phyloP scores from a whole-genome alignment of 2,329 filamentous ascomycete genomes.

The Madurella fahalii region DNA sequence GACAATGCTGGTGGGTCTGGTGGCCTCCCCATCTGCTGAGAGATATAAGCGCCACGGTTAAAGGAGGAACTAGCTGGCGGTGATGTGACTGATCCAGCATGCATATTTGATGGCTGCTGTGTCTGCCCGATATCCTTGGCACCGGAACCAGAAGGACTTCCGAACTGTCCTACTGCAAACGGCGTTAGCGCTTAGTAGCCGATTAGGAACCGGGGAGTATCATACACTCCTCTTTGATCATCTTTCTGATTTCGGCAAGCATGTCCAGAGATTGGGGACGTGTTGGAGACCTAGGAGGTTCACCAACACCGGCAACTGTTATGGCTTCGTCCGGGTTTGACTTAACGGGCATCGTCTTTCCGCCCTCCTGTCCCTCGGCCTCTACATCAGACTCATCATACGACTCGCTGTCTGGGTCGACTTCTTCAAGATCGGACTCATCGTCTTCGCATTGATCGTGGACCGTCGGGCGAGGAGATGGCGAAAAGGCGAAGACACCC shows the following conservation, averaged over 20 bases:
- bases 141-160: not conserved
- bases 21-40: not conserved
- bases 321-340: not conserved
- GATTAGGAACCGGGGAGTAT: not conserved
- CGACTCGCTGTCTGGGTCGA: slow-evolving; percentile 3
- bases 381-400: not conserved
- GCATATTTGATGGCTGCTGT: too few relatives aligned
- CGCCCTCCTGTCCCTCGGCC: not conserved
- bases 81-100: not conserved
- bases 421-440: not conserved
- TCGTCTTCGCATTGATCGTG: not conserved
- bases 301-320: not conserved
- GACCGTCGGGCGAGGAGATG: not conserved
- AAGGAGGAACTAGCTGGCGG: not conserved
- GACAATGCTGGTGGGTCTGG: not conserved
- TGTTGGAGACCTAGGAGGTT: not conserved
- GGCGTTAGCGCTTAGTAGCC: not conserved
- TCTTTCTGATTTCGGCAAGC: slow-evolving; percentile 18
- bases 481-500: not conserved
- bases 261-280: slow-evolving; percentile 1
- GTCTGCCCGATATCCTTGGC: too few relatives aligned
- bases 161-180: slow-evolving; percentile 4
- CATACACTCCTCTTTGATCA: slow-evolving; percentile 22
- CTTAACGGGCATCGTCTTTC: not conserved
- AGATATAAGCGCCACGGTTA: not conserved